A percentile compares a stretch with the other conserved stretches of the same genome.
Evolutionary conservation across 495 filamentous ascomycete species (phyloP).

Genomic region (Parmelia sp.): DNA sequence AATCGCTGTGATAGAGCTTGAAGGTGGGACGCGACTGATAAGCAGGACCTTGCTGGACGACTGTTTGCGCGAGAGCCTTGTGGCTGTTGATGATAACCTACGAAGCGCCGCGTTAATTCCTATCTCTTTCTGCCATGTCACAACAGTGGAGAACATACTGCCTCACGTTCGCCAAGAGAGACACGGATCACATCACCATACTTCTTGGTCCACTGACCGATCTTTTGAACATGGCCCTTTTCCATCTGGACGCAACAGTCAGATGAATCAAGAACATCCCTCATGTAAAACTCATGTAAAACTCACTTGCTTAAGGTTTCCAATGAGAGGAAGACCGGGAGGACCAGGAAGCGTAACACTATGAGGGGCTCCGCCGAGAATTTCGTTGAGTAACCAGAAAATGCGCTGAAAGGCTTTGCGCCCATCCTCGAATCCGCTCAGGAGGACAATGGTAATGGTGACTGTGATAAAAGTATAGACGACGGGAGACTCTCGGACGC

Average conservation of each 20-base stretch:
- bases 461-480: no score
- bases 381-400: not conserved
- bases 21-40: slow-evolving; percentile 5
- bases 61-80: slow-evolving; percentile 2
- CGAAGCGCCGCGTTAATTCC: no score
- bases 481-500: no score
- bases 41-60: not conserved
- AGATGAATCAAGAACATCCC: not conserved
- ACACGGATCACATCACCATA: slow-evolving; percentile 5
- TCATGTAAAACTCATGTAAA: no score
- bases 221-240: slow-evolving; percentile 3
- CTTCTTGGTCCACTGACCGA: slow-evolving; percentile 4
- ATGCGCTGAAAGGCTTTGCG: no score
- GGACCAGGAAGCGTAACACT: slow-evolving; percentile 2
- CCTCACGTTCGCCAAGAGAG: slow-evolving; percentile 1
- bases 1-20: slow-evolving; percentile 6
- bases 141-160: not conserved
- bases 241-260: slow-evolving; percentile 3
- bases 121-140: not conserved
- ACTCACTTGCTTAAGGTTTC: slow-evolving; percentile 4
- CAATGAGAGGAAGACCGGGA: slow-evolving; percentile 2
- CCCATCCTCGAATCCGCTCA: no score
- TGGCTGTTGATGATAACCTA: not conserved
- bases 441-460: no score
- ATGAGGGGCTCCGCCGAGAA: slow-evolving; percentile 3